Percentiles rank a stretch among this genome's conserved stretches.
These are phyloP conservation scores for Moricandia moricandioides DNA, from an alignment of 345 rosid species.

Conservation along the genomic window DNA sequence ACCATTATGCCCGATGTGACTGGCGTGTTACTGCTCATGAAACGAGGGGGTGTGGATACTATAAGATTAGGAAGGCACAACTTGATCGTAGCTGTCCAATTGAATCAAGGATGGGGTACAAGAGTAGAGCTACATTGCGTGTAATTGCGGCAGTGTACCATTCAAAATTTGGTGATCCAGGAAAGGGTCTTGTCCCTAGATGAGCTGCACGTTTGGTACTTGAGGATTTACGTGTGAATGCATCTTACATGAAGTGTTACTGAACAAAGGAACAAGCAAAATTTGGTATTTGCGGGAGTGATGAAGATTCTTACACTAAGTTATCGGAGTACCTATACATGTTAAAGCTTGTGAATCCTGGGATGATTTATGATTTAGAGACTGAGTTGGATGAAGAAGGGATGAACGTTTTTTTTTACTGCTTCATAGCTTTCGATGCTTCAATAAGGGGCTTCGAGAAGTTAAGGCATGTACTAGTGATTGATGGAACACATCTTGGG, in stretches of 20 bases:
- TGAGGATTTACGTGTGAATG: background rate
- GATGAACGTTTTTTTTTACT: background rate
- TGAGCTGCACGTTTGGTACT: background rate
- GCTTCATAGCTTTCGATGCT: background rate
- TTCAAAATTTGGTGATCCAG: background rate
- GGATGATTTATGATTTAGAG: background rate
- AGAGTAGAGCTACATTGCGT: background rate
- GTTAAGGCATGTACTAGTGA: background rate
- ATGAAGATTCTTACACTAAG: background rate
- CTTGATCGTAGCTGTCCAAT: background rate
- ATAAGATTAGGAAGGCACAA: background rate
- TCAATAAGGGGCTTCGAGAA: background rate
- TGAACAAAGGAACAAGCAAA: background rate
- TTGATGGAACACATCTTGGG: background rate
- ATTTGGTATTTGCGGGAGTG: background rate
- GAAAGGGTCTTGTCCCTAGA: background rate
- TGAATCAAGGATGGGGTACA: background rate
- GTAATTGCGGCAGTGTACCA: background rate
- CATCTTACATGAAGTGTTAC: background rate
- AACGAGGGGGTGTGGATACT: background rate
- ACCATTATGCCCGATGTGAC: no score
- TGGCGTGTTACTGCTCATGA: background rate
- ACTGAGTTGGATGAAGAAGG: background rate
- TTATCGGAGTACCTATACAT: background rate
- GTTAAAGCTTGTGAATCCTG: background rate